Conservation (phyloP, 805 yeast genomes). For the Peterozyma toletana region DNA sequence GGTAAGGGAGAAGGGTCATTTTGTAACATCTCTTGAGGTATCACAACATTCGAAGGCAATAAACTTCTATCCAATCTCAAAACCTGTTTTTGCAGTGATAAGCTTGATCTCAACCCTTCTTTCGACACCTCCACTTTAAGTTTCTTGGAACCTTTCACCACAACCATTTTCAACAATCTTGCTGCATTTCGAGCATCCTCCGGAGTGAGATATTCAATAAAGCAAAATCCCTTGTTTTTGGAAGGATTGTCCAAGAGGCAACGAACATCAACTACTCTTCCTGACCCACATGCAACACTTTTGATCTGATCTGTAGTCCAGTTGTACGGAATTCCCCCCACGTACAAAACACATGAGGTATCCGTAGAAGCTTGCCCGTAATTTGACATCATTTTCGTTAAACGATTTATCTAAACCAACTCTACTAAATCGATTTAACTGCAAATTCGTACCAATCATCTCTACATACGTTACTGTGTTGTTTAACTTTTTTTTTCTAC, state of each 20-base stretch:
- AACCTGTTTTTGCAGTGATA: slow-evolving; percentile 28
- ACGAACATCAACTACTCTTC: slow-evolving; percentile 62
- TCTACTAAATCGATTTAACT: no score
- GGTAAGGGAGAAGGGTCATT: slow-evolving; percentile 5
- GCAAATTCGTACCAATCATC: no score
- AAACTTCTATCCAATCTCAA: slow-evolving; percentile 35
- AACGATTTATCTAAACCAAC: no score
- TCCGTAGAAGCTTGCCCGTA: no score
- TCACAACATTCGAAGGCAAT: slow-evolving; percentile 49
- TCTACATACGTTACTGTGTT: no score
- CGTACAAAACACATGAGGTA: slow-evolving; percentile 39
- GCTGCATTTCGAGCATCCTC: slow-evolving; percentile 47
- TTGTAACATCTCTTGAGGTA: slow-evolving; percentile 42
- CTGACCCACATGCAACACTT: slow-evolving; percentile 66
- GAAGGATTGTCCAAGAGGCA: slow-evolving; percentile 52
- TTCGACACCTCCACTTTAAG: slow-evolving; percentile 54
- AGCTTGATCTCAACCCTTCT: slow-evolving; percentile 40
- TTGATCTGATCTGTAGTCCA: slow-evolving; percentile 63
- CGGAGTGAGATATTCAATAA: slow-evolving; percentile 49
- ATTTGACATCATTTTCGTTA: no score
- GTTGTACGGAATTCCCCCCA: slow-evolving; percentile 62
- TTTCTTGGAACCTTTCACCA: slow-evolving; percentile 37
- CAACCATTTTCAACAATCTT: slow-evolving; percentile 33
- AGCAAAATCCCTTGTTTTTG: slow-evolving; percentile 60
- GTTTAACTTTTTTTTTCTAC: no score